Percentiles rank a stretch among this genome's conserved stretches.
Conservation (phyloP, 164 flowering plant genomes). For the Vitis rupestris region DNA sequence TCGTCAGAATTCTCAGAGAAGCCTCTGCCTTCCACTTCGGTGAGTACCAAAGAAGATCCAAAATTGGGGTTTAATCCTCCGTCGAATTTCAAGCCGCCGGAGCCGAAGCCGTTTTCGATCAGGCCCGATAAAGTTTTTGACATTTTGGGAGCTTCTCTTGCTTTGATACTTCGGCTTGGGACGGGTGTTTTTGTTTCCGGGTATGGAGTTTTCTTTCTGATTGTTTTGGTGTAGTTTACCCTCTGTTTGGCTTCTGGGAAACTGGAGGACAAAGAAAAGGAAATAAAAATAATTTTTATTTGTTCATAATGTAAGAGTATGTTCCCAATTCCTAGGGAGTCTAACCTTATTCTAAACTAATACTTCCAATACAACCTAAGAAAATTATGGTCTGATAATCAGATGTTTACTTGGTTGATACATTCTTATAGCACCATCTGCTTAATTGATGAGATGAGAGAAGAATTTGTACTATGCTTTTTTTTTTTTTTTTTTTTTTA, state of each 20-base stretch:
- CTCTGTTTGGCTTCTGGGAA: not conserved
- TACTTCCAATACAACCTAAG: no score
- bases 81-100: slow-evolving; percentile 75
- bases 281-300: not conserved
- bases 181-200: slow-evolving; percentile 81
- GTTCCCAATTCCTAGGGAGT: no score
- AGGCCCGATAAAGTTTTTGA: slow-evolving; percentile 70
- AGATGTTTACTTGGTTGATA: not conserved
- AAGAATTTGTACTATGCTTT: not conserved
- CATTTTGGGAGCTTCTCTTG: slow-evolving; percentile 67
- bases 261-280: not conserved
- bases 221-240: not conserved
- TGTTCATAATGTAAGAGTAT: no score
- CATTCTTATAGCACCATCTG: not conserved
- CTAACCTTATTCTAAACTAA: not conserved
- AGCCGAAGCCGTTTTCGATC: slow-evolving; percentile 67
- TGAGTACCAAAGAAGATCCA: slow-evolving; percentile 19
- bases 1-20: slow-evolving; percentile 33
- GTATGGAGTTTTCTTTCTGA: slow-evolving; percentile 29
- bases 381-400: not conserved
- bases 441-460: not conserved
- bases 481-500: not conserved
- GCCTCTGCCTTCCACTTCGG: slow-evolving; percentile 23
- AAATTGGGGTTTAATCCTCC: slow-evolving; percentile 49
- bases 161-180: slow-evolving; percentile 67